A percentile compares a stretch with the other conserved stretches of the same genome.
Conservation (phyloP, 192 early-diverging fungal genomes). For the Rhizophagus prolifer region DNA sequence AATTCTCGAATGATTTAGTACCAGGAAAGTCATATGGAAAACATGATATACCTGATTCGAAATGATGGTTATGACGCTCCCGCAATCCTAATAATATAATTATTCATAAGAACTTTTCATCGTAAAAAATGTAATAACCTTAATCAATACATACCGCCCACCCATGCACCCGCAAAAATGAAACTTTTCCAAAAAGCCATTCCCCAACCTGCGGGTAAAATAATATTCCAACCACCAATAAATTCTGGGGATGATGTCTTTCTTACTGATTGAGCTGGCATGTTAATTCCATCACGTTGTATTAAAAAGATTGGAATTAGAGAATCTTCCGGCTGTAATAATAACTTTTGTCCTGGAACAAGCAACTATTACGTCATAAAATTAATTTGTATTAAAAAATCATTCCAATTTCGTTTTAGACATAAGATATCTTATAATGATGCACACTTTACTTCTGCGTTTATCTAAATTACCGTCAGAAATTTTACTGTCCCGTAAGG, state of each 20-base stretch:
- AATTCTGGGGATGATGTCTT: conserved; percentile 45
- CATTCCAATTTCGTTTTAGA: not conserved
- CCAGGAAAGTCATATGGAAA: conserved; percentile 89
- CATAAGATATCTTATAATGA: not conserved
- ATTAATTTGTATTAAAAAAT: not conserved
- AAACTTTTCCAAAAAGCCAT: conserved; percentile 87
- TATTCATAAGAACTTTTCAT: not conserved
- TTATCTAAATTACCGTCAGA: conserved; percentile 59
- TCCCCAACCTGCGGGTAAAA: conserved; percentile 81
- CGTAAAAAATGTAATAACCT: not conserved
- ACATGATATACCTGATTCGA: conserved; percentile 71
- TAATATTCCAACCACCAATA: conserved; percentile 75
- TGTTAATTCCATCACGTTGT: conserved; percentile 60
- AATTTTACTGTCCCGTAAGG: conserved; percentile 42
- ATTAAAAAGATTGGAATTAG: conserved; percentile 79
- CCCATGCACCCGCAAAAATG: conserved; percentile 83
- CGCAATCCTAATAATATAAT: conserved; percentile 39
- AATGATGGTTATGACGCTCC: conserved; percentile 69
- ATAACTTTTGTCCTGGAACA: conserved; percentile 71
- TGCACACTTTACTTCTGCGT: conserved; percentile 39
- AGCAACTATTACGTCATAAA: conserved; percentile 40
- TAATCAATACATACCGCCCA: conserved; percentile 52
- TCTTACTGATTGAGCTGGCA: not conserved
- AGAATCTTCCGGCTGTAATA: conserved; percentile 52
- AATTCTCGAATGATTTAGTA: conserved; percentile 62